phyloP scores from a whole-genome alignment of 2,329 filamentous ascomycete species.

The Aspergillus pseudotamarii region DNA sequence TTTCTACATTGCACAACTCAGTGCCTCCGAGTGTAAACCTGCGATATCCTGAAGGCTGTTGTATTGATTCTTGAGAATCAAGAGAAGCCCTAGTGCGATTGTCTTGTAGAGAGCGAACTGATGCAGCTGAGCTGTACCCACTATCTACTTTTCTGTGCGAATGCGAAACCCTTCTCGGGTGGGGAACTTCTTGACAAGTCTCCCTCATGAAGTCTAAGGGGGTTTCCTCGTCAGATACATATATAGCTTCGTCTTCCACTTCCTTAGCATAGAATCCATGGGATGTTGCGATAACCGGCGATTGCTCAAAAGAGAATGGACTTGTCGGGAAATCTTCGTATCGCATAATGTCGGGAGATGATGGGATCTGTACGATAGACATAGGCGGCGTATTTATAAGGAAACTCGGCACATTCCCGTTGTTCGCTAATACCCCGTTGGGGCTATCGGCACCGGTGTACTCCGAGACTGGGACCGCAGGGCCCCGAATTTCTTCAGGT shows the following conservation, averaged over 20 bases:
- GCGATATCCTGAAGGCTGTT: conserved; percentile 9
- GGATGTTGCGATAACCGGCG: conserved; percentile 25
- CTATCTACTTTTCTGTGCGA: conserved; percentile 40
- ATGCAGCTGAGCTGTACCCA: conserved; percentile 43
- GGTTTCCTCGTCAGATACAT: conserved; percentile 23
- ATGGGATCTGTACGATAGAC: not conserved
- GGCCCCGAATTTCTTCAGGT: not conserved
- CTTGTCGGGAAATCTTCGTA: not conserved
- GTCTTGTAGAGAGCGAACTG: conserved; percentile 31
- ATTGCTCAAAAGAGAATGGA: conserved; percentile 30
- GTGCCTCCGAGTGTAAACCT: conserved; percentile 22
- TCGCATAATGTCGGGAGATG: not conserved
- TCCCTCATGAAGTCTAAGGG: conserved; percentile 17
- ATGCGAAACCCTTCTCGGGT: conserved; percentile 22
- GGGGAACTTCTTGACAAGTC: conserved; percentile 10
- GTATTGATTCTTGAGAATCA: conserved; percentile 29
- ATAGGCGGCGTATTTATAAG: not conserved
- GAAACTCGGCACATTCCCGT: not conserved
- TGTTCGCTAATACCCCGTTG: not conserved
- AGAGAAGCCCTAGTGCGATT: conserved; percentile 27
- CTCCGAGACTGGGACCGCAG: not conserved
- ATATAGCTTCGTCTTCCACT: conserved; percentile 21
- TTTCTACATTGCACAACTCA: conserved; percentile 9
- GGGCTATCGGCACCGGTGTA: not conserved
- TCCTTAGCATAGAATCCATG: conserved; percentile 19